Base-by-base conservation (phyloP, 495 filamentous ascomycete species). In the Penicillium bovifimosum region DNA sequence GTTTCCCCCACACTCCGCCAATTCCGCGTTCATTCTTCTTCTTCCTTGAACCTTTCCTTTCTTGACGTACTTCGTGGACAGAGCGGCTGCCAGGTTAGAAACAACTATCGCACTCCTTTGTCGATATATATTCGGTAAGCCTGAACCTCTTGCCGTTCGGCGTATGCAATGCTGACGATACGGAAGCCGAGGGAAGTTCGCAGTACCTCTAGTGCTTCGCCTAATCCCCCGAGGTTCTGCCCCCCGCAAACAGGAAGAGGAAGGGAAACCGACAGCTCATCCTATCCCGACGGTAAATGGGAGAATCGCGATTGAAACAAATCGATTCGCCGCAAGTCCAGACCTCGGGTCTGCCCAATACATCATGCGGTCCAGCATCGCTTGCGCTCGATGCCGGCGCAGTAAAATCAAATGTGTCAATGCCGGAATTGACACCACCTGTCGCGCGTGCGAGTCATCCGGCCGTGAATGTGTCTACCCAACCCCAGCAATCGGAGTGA, bases 371-470 rank as follows among this genome's bases (percentile, higher is more conserved):
- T 90, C 86, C 42, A 87, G 84, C 56, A 90, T 92, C 56, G 88
- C 88, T 55, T 92, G 88, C 68, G 78, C 80, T 52, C 77, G 83
- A 44, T 92, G 88, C 72, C 81, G 87, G 49, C 84, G 86, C 63
- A 87, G 84, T 66, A 92, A 92, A 66, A 86, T 91, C 67, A 92
- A 91, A 73, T 87, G 78, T 66, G 84, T 90, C 72, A 95, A 95
- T 70, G 76, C 75, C 60, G 88, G 88, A 45, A 82, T 84, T 47
- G 78, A 81, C 55, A 84, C 82, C 16, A 85, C 80, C 18, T 95
- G 90, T 70, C 83, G 86, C 52, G 85, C 85, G 6, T 95, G 90
- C 64, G 79, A 88, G 60, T 79, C 80, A 47, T 84, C 83, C 38
- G 85, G 86, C 39, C 80, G 88, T 61, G 82, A 89, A 48, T 95